Evolutionary conservation across 78 protist genomes (phyloP).

Genomic region (Anaeramoeba flamelloides): DNA sequence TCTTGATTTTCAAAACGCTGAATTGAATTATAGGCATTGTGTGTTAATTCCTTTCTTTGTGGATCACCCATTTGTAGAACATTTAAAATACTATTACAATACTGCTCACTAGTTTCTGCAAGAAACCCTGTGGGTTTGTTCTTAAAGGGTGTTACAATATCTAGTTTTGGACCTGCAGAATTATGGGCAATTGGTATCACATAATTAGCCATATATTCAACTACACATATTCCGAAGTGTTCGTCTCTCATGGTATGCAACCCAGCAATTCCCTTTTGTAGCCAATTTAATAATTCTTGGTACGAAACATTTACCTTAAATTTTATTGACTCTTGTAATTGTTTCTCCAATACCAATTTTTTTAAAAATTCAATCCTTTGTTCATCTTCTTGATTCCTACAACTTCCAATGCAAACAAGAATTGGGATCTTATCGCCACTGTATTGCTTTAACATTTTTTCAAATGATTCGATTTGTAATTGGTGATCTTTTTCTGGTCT

Average conservation of each 20-base stretch:
- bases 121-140: no score
- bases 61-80: no score
- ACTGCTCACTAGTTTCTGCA: no score
- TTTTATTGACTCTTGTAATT: conserved; percentile 7
- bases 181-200: neutral
- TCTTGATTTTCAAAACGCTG: no score
- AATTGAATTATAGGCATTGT: no score
- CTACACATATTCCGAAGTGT: conserved; percentile 16
- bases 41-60: no score
- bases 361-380: conserved; percentile 31
- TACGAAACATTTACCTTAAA: conserved; percentile 14
- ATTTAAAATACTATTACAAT: no score
- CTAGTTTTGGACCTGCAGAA: conserved; percentile 12
- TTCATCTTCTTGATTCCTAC: conserved; percentile 49
- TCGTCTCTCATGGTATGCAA: conserved; percentile 15
- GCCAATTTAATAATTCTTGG: no score
- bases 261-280: no score
- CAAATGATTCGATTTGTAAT: conserved; percentile 45
- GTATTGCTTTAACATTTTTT: conserved; percentile 5
- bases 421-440: neutral
- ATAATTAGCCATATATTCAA: conserved; percentile 19
- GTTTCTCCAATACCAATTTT: conserved; percentile 11
- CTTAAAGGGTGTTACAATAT: conserved; percentile 9
- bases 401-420: conserved; percentile 46
- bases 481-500: conserved; percentile 71